Base-by-base conservation (phyloP, 2,329 filamentous ascomycete genomes). In the Aspergillus sp. region DNA sequence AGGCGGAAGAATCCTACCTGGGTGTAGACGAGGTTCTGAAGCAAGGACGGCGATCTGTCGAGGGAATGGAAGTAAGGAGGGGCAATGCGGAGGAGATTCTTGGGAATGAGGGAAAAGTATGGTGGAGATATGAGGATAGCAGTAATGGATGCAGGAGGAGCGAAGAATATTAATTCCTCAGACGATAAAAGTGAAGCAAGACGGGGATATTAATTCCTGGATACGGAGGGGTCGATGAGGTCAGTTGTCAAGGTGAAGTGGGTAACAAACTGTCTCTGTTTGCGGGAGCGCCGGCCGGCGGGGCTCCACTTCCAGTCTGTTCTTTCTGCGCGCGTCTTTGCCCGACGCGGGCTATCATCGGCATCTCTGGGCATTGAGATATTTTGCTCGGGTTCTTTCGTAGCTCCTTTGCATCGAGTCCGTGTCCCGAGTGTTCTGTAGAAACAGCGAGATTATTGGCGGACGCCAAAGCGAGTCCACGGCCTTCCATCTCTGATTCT, bases 161-260 rank as follows among this genome's bases (percentile, higher is more conserved):
- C 12, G 38, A 54, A 49, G 36, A 45, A 51, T 42, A 55, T 48
- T 53, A 56, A 52, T 26, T 20, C 43, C 42, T 32, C 24, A 22
- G 22, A 52, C 39, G 45, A 44, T 43, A 53, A 34, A 43, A 41
- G 30, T 24, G 60, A 55, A 55, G 55, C 38, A 49, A 41, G 30
- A 39, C 26, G 45, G 38, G 38, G 26, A 48, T 56, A 57, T 30
- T 11, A 42, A 13, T 39, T 51, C n/a, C 36, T 45, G 48, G 43
- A 48, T 18, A 41, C 48, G 56, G 64, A 58, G 62, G 64, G 58
- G 61, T 66, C 63, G 64, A 70, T 72, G 69, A 72, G 67, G 69
- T 72, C 69, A 72, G 68, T 66, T 53, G 30, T 47, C 26, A 30
- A 30, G 8, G 26, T 30, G 8, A 9, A 59, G 60, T 62, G 62